Evolutionary conservation across 805 yeast species (phyloP), one percentile per base, ranked within the genome.

Genomic region (Metschnikowia lunata): DNA sequence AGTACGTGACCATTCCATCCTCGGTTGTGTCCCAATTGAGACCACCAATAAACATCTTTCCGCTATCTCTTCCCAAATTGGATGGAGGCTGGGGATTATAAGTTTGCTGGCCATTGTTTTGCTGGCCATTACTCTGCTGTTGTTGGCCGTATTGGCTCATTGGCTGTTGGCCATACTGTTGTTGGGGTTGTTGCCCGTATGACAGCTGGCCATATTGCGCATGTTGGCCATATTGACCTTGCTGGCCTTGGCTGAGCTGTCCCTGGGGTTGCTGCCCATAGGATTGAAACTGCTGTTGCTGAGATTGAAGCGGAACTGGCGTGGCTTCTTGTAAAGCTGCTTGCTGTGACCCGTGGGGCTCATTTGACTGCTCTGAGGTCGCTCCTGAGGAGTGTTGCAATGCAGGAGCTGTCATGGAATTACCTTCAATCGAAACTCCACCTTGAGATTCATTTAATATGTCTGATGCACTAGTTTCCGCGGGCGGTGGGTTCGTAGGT

Each of bases 1-100:
- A 91, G 63, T 91, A 91, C 43, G 80, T 83, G 54, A 76, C 81
- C 66, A 91, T 70, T 30, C 85, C 80, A 50, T 89, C 95, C 60
- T 91, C 98, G 11, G 90, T 83, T 12, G 99, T 91, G 61, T 91
- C 97, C 98, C 98, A 91, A 60, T 91, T 93, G 57, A 91, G 79
- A 40, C 99, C 99, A 51, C 99, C 99, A 64, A 88, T 80, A 59
- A 89, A 89, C 95, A 89, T 86, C 62, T 89, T 89, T 43, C 95
- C 95, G 51, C 82, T 82, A 57, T 87, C 96, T 42, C 57, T 63
- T 26, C 71, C 74, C 50, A 63, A 52, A 47, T 57, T 63, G 18
- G 72, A 69, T 6, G 46, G 54, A 28, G 43, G 38, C 32, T 44
- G 43, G 36, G 52, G 56, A 28, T 44, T 51, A 18, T 34, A 37